These are phyloP conservation scores for Anisogramma anomala DNA, from an alignment of 2,329 filamentous ascomycete species.

Conservation along the genomic window DNA sequence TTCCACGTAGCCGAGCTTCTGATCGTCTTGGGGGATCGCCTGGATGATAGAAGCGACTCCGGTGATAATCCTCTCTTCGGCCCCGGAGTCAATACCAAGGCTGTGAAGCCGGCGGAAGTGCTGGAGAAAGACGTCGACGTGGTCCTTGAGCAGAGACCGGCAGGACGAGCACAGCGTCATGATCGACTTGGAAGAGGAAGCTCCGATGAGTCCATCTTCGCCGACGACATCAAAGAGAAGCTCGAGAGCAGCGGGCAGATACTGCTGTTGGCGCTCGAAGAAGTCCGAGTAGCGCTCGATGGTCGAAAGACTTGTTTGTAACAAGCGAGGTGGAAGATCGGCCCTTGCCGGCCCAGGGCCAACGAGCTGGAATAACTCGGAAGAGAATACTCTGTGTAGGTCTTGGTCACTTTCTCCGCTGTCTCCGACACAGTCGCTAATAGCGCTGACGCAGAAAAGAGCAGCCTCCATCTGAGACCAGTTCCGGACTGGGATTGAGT, in stretches of 20 bases:
- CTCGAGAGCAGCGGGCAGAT: constrained; percentile 58
- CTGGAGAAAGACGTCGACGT: constrained; percentile 56
- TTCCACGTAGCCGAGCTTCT: constrained; percentile 42
- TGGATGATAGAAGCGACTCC: constrained; percentile 68
- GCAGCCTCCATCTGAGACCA: constrained; percentile 52
- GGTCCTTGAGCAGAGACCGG: constrained; percentile 52
- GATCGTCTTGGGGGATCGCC: constrained; percentile 48
- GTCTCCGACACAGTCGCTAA: constrained; percentile 55
- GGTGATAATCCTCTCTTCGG: constrained; percentile 62
- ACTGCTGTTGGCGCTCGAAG: constrained; percentile 57
- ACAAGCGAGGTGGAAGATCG: constrained; percentile 48
- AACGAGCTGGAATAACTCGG: constrained; percentile 45
- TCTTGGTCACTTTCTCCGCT: constrained; percentile 45
- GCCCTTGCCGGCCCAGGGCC: constrained; percentile 30
- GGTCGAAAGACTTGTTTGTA: constrained; percentile 56
- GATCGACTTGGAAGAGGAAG: constrained; percentile 65
- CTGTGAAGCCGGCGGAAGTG: constrained; percentile 47
- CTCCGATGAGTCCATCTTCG: constrained; percentile 44
- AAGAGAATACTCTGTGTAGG: constrained; percentile 50
- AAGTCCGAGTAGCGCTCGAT: constrained; percentile 66
- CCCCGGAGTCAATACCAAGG: constrained; percentile 46
- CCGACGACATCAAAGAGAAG: constrained; percentile 62
- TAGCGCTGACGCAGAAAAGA: constrained; percentile 51
- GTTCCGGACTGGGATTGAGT: constrained; percentile 34
- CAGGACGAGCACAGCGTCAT: constrained; percentile 65